Conservation (phyloP, 805 yeast species). For the Candida chilensis region DNA sequence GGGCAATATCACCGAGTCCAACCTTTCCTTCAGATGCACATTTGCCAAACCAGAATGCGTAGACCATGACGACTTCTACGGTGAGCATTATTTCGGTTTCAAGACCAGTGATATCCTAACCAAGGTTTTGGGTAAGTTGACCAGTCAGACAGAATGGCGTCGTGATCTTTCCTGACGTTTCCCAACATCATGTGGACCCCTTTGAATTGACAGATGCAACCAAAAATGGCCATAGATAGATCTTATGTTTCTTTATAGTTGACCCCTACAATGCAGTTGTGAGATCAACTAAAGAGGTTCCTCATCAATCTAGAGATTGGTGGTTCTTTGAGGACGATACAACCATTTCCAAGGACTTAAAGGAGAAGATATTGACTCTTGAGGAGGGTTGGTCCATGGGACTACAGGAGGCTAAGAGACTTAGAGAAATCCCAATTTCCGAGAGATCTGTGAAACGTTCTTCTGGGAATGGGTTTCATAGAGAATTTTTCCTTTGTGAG, state of each 20-base stretch:
- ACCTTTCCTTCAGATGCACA: slow-evolving; percentile 16
- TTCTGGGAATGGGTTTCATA: slow-evolving; percentile 7
- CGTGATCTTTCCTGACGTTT: slow-evolving; percentile 27
- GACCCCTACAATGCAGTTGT: slow-evolving; percentile 22
- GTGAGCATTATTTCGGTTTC: slow-evolving; percentile 16
- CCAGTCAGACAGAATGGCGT: slow-evolving; percentile 15
- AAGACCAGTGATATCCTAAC: slow-evolving; percentile 16
- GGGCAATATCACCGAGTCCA: slow-evolving; percentile 25
- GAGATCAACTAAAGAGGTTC: slow-evolving; percentile 17
- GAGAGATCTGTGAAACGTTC: slow-evolving; percentile 11
- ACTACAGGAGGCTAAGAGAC: slow-evolving; percentile 13
- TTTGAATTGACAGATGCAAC: slow-evolving; percentile 23
- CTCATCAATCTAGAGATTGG: slow-evolving; percentile 29
- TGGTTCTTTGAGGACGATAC: slow-evolving; percentile 9
- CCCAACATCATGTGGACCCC: slow-evolving; percentile 28
- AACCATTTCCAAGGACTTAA: neutral
- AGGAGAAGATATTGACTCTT: slow-evolving; percentile 1
- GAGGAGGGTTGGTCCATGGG: slow-evolving; percentile 9
- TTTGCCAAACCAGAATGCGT: slow-evolving; percentile 22
- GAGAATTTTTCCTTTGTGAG: slow-evolving; percentile 21
- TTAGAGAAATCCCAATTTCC: slow-evolving; percentile 17
- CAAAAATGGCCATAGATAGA: slow-evolving; percentile 26
- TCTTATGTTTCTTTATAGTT: slow-evolving; percentile 27
- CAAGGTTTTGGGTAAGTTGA: slow-evolving; percentile 14
- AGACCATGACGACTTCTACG: slow-evolving; percentile 17